Evolutionary conservation across 179 eudicot genomes (phyloP).

Genomic region (Gypsophila paniculata): DNA sequence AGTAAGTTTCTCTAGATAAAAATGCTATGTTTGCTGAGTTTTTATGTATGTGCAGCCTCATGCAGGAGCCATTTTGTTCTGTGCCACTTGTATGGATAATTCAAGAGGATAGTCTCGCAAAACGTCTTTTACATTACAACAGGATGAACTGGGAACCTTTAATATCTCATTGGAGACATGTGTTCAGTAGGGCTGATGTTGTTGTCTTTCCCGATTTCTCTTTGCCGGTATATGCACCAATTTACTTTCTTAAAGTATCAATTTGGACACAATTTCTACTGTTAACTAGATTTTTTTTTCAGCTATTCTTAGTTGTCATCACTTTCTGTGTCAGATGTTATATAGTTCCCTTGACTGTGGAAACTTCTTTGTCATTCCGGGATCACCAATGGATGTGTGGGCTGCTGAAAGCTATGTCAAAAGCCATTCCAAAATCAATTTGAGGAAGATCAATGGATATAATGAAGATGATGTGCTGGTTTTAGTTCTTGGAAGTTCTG

Average conservation of each 20-base stretch:
- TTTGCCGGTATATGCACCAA: slow-evolving; percentile 51
- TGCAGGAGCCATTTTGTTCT: slow-evolving; percentile 99
- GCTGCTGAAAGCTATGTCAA: slow-evolving; percentile 77
- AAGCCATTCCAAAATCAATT: slow-evolving; percentile 55
- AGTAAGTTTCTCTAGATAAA: slow-evolving; percentile 20
- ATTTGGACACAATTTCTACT: background rate
- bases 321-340: slow-evolving; percentile 68
- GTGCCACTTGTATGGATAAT: slow-evolving; percentile 89
- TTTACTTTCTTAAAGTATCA: slow-evolving; percentile 10
- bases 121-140: slow-evolving; percentile 55
- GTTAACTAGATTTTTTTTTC: slow-evolving; percentile 9
- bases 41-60: slow-evolving; percentile 85
- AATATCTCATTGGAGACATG: slow-evolving; percentile 60
- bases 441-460: slow-evolving; percentile 56
- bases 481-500: slow-evolving; percentile 73
- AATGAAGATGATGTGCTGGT: slow-evolving; percentile 65
- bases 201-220: slow-evolving; percentile 87
- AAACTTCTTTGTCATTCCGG: slow-evolving; percentile 98
- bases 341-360: slow-evolving; percentile 89
- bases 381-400: slow-evolving; percentile 92
- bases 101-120: slow-evolving; percentile 81
- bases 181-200: slow-evolving; percentile 80
- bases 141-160: slow-evolving; percentile 65
- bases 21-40: slow-evolving; percentile 46
- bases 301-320: slow-evolving; percentile 28